These are phyloP conservation scores for Candida ovalis DNA, from an alignment of 805 yeast species.

Conservation along the genomic window DNA sequence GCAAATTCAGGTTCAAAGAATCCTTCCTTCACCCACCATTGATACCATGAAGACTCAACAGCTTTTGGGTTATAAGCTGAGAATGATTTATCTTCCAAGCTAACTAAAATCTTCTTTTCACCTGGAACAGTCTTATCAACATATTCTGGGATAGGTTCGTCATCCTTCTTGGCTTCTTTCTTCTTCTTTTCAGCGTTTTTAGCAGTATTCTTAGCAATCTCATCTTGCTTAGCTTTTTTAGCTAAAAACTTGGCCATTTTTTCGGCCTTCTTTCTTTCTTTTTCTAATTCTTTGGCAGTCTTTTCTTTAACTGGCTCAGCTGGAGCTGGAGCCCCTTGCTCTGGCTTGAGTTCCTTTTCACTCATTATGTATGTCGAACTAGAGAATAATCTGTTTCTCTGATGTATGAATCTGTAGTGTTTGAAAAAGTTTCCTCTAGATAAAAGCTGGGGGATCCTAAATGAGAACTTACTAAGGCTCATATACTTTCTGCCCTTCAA, in stretches of 20 bases:
- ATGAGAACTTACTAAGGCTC: slow-evolving; percentile 20
- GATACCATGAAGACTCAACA: slow-evolving; percentile 96
- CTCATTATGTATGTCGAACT: slow-evolving; percentile 20
- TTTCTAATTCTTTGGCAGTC: slow-evolving; percentile 73
- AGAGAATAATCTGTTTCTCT: slow-evolving; percentile 11
- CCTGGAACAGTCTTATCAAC: slow-evolving; percentile 83
- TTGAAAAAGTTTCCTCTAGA: slow-evolving; percentile 1
- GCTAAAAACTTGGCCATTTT: slow-evolving; percentile 67
- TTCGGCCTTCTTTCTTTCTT: slow-evolving; percentile 57
- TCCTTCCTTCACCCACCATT: slow-evolving; percentile 92
- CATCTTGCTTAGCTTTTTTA: slow-evolving; percentile 69
- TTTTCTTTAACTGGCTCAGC: slow-evolving; percentile 41
- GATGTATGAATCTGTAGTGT: slow-evolving; percentile 1
- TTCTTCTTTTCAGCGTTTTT: slow-evolving; percentile 48
- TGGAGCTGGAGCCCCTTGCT: slow-evolving; percentile 18
- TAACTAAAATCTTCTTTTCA: slow-evolving; percentile 83
- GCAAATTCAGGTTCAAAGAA: slow-evolving; percentile 84
- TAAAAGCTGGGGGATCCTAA: slow-evolving; percentile 3
- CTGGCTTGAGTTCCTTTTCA: slow-evolving; percentile 20
- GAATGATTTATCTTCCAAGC: slow-evolving; percentile 87
- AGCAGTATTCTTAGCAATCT: slow-evolving; percentile 44
- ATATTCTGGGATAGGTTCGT: slow-evolving; percentile 77
- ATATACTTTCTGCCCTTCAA: slow-evolving; percentile 6
- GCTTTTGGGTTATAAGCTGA: slow-evolving; percentile 90
- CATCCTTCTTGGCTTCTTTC: slow-evolving; percentile 66